Base-by-base conservation (phyloP, 2,329 filamentous ascomycete genomes). In the Xylaria sp. region DNA sequence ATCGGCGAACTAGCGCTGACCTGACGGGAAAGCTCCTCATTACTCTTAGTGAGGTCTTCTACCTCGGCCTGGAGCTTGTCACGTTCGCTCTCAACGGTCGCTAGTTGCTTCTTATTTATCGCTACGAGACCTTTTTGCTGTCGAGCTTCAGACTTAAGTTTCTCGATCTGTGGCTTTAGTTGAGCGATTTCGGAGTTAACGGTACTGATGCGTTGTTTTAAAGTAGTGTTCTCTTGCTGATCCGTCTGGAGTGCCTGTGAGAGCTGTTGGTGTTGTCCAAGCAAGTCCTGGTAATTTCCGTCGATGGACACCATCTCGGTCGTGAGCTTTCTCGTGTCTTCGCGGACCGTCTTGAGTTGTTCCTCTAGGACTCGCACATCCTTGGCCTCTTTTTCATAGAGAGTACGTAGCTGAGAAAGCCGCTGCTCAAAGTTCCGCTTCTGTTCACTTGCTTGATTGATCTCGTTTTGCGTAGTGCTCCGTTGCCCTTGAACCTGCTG, bases 41-140 rank as follows among this genome's bases (percentile, higher is more conserved):
- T 89, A 75, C 83, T 88, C 84, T 86, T 91, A 79, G 82, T 86
- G 71, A 91, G 86, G 60, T 89, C 89, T 67, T 90, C 90, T 53
- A 91, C 90, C 79, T 98, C 95, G 1, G 85, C 83, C 82, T 94
- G 94, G 46, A 97, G 84, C 83, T 93, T 95, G 69, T 98, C 95
- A 38, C 93, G 89, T 79, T 98, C 95, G 57, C 88, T 88, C 80
- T 99, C 96, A 66, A 92, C 93, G 0, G 94, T 97, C 42, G 91
- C 89, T 68, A 98, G 84, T 81, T 99, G 96, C 83, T 99, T 99
- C 86, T 97, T 98, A 83, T 97, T 97, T 82, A 99, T 99, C 51
- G 96, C 94, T 36, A 97, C 95, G 72, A 98, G 86, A 20, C 96
- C 96, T 83, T 97, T 98, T 78, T 98, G 94, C 80, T 98, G 96